phyloP scores from a whole-genome alignment of 1,284 basidiomycete species.

The Cutaneotrichosporon cyanovorans region DNA sequence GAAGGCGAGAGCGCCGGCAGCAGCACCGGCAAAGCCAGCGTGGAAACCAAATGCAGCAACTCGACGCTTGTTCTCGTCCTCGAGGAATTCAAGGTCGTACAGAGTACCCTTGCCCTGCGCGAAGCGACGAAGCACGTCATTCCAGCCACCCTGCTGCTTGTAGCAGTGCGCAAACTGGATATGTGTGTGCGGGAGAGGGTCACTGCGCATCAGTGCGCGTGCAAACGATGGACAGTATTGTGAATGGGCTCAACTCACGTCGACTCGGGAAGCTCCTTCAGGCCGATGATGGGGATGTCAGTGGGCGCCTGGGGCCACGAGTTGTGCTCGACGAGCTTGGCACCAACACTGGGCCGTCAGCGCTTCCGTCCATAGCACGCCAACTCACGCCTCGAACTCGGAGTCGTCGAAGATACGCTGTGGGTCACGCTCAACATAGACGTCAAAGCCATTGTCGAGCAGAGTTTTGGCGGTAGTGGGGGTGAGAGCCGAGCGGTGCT shows the following conservation, averaged over 20 bases:
- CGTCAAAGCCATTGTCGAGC: constrained; percentile 83
- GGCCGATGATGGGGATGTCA: constrained; percentile 77
- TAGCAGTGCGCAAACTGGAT: constrained; percentile 99
- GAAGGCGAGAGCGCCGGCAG: constrained; percentile 78
- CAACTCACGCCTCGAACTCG: constrained; percentile 88
- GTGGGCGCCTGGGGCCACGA: constrained; percentile 72
- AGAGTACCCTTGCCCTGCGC: constrained; percentile 75
- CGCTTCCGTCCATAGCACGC: constrained; percentile 15
- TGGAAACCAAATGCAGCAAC: constrained; percentile 99
- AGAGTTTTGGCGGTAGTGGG: constrained; percentile 85
- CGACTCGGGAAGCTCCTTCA: constrained; percentile 88
- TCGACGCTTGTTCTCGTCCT: constrained; percentile 69
- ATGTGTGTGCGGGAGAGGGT: constrained; percentile 83
- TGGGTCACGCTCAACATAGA: constrained; percentile 86
- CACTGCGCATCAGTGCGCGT: constrained; percentile 30
- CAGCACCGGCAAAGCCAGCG: constrained; percentile 95
- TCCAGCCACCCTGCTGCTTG: constrained; percentile 94
- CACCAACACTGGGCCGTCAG: constrained; percentile 62
- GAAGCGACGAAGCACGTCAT: constrained; percentile 79
- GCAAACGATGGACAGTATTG: not conserved
- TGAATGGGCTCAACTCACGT: too few species aligned
- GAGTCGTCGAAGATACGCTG: constrained; percentile 92
- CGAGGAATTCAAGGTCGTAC: constrained; percentile 96
- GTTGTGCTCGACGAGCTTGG: constrained; percentile 80
- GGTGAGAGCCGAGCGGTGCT: constrained; percentile 87